phyloP scores from a whole-genome alignment of 352 stramenopile genomes.

The Globisporangium emineosum region DNA sequence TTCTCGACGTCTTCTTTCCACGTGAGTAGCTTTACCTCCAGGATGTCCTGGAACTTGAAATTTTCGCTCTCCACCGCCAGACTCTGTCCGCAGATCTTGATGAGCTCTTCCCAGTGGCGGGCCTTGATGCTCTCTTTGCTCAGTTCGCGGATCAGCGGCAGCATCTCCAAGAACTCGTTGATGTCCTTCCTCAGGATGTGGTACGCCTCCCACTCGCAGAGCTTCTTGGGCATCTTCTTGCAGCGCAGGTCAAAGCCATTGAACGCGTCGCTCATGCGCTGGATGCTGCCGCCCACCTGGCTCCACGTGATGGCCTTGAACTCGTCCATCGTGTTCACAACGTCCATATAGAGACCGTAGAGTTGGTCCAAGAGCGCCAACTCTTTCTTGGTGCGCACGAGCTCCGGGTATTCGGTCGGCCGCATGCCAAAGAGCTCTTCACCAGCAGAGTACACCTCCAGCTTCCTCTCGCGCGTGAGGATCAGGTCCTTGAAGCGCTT shows the following conservation, averaged over 20 bases:
- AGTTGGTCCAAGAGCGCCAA: conserved; percentile 82
- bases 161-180: conserved; percentile 77
- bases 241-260: conserved; percentile 59
- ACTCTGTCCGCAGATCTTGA: conserved; percentile 40
- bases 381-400: conserved; percentile 88
- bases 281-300: conserved; percentile 47
- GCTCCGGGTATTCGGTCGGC: conserved; percentile 68
- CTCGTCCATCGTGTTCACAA: conserved; percentile 70
- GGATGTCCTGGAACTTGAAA: conserved; percentile 77
- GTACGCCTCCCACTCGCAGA: conserved; percentile 87
- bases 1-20: conserved; percentile 85
- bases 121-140: conserved; percentile 83
- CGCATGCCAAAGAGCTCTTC: conserved; percentile 90
- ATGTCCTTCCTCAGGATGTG: conserved; percentile 74
- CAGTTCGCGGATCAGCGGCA: conserved; percentile 82
- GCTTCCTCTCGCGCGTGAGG: conserved; percentile 67
- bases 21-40: conserved; percentile 71
- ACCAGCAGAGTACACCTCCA: conserved; percentile 84
- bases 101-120: conserved; percentile 85
- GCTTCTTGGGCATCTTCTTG: conserved; percentile 82
- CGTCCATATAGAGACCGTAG: conserved; percentile 88
- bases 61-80: conserved; percentile 70
- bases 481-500: conserved; percentile 86
- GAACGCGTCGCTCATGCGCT: conserved; percentile 69
- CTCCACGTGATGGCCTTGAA: conserved; percentile 62